Conservation (phyloP, 371 early-diverging fungal genomes). For the Actinomucor elegans region DNA sequence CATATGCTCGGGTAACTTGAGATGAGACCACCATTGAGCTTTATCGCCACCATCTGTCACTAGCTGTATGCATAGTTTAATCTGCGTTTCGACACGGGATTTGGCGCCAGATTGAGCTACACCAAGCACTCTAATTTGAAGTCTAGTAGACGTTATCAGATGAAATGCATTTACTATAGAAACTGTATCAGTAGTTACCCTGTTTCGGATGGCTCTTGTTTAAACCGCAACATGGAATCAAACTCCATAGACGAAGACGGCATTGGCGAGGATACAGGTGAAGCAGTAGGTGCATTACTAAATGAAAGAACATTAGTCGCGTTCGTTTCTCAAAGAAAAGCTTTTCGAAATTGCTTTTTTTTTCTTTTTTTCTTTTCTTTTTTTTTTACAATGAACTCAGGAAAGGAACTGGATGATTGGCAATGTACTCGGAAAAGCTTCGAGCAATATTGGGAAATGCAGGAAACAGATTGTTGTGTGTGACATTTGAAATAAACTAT, state of each 20-base stretch:
- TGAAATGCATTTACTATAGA: neutral
- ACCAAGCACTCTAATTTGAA: conserved; percentile 65
- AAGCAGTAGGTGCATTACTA: conserved; percentile 9
- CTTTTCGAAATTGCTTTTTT: neutral
- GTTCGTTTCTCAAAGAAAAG: neutral
- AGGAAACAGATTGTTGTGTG: conserved; percentile 50
- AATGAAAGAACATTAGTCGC: neutral
- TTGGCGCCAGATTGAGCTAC: conserved; percentile 75
- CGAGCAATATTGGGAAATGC: conserved; percentile 50
- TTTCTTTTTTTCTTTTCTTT: neutral
- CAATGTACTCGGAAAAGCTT: conserved; percentile 48
- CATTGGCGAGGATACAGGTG: conserved; percentile 6
- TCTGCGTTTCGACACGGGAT: conserved; percentile 87
- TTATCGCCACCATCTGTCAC: conserved; percentile 62
- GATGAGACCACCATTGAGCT: conserved; percentile 68
- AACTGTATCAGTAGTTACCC: conserved; percentile 21
- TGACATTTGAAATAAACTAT: conserved; percentile 51
- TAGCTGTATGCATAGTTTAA: conserved; percentile 77
- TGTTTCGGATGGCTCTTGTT: conserved; percentile 7
- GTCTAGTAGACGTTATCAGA: conserved; percentile 16
- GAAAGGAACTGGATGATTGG: conserved; percentile 39
- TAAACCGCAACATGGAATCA: conserved; percentile 15
- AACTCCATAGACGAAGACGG: conserved; percentile 6
- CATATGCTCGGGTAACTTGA: conserved; percentile 68
- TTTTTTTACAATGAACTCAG: conserved; percentile 31